Percentiles rank a stretch among this genome's conserved stretches.
These are phyloP conservation scores for Citrus hindsii DNA, from an alignment of 345 rosid species.

Conservation along the genomic window DNA sequence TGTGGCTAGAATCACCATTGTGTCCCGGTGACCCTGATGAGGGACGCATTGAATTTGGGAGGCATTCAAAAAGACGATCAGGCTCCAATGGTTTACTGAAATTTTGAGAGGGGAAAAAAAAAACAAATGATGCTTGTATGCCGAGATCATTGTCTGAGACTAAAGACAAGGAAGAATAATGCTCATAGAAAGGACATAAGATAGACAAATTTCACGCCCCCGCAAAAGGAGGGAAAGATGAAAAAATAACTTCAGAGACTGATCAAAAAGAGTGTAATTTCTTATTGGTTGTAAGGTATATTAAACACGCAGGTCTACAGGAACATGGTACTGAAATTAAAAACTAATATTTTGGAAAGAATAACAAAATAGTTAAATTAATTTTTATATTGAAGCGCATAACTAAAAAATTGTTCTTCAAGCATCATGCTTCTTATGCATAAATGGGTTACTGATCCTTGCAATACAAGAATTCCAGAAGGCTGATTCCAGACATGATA, in stretches of 20 bases:
- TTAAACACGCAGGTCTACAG: background rate
- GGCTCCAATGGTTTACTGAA: slow-evolving; percentile 94
- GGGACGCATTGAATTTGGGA: slow-evolving; percentile 89
- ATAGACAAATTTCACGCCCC: background rate
- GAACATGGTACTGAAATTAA: background rate
- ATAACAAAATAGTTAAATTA: background rate
- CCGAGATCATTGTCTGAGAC: background rate
- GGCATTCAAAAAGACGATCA: slow-evolving; percentile 92
- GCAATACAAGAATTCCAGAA: background rate
- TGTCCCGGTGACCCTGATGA: slow-evolving; percentile 59
- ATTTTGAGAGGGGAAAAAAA: background rate
- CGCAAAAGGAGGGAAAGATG: background rate
- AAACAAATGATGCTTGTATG: slow-evolving; percentile 12
- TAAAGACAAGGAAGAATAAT: slow-evolving; percentile 1
- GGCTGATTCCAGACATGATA: background rate
- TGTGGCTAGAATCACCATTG: slow-evolving; percentile 38
- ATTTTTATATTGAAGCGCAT: background rate
- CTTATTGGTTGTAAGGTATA: background rate
- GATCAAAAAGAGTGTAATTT: background rate
- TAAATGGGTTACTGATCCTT: background rate
- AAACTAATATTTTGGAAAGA: background rate
- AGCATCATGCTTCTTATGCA: background rate
- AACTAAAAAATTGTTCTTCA: background rate
- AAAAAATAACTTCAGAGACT: background rate
- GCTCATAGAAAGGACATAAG: background rate